Evolutionary conservation across 2,329 filamentous ascomycete genomes (phyloP).

Genomic region (Ophiostoma fasciatum): DNA sequence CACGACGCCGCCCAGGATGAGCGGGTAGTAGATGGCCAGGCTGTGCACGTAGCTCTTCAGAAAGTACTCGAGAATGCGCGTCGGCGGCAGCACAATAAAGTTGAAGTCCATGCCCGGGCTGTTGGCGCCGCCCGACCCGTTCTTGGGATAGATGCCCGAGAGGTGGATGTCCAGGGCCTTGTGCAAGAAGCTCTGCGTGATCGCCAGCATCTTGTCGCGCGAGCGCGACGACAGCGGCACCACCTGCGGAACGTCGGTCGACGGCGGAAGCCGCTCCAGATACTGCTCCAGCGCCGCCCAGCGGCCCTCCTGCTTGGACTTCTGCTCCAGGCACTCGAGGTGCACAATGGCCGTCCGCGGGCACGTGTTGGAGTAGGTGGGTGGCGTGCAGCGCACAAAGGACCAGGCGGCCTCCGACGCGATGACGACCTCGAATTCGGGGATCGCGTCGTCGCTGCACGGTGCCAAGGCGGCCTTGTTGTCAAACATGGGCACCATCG

Average conservation of each 20-base stretch:
- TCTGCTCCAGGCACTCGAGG: constrained; percentile 34
- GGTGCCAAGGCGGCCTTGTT: constrained; percentile 4
- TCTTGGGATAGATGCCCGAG: constrained; percentile 23
- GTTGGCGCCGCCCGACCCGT: constrained; percentile 26
- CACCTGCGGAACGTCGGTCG: constrained; percentile 24
- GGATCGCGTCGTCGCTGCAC: constrained; percentile 18
- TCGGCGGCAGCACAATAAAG: constrained; percentile 51
- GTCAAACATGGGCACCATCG: constrained; percentile 7
- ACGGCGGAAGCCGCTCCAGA: constrained; percentile 20
- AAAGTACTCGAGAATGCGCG: constrained; percentile 52
- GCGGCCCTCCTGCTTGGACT: constrained; percentile 30
- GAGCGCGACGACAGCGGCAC: constrained; percentile 33
- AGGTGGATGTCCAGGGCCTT: constrained; percentile 56
- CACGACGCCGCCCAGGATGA: constrained; percentile 42
- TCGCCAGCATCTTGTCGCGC: constrained; percentile 55
- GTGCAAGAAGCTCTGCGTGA: constrained; percentile 55
- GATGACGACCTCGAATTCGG: constrained; percentile 32
- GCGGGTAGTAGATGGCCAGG: constrained; percentile 50
- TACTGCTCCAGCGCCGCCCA: constrained; percentile 31
- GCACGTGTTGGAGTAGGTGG: constrained; percentile 27
- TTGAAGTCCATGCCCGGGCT: constrained; percentile 28
- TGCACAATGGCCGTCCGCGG: constrained; percentile 36
- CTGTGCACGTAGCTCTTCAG: constrained; percentile 50
- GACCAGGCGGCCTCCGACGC: constrained; percentile 36
- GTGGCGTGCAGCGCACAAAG: constrained; percentile 33